Evolutionary conservation across 2,329 filamentous ascomycete genomes (phyloP).

Genomic region (Aspergillus tubingensis): DNA sequence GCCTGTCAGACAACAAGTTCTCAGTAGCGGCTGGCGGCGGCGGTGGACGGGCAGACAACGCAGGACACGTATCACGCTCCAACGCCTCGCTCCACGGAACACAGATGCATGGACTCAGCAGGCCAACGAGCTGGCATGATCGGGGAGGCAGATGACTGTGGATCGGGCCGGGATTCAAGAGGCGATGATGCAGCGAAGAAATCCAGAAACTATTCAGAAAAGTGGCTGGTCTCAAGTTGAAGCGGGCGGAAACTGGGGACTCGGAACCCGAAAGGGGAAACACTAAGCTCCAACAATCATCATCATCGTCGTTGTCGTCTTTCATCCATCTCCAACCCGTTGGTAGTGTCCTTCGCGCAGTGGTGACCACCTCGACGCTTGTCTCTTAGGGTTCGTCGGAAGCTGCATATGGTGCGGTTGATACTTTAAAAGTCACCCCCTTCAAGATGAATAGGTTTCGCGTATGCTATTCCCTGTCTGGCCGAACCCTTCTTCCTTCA

Average conservation of each 20-base stretch:
- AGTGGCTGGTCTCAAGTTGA: not conserved
- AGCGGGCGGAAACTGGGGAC: not conserved
- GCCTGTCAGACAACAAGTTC: constrained; percentile 10
- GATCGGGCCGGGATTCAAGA: not conserved
- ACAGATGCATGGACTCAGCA: constrained; percentile 19
- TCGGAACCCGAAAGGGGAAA: not conserved
- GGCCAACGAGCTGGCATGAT: constrained; percentile 22
- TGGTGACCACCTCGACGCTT: not conserved
- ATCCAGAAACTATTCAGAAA: not conserved
- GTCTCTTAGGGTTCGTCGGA: not conserved
- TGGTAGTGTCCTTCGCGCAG: not conserved
- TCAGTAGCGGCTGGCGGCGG: not conserved
- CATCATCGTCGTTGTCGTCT: not conserved
- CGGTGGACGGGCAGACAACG: not conserved
- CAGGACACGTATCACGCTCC: constrained; percentile 20
- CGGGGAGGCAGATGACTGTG: constrained; percentile 15
- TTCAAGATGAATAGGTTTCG: constrained; percentile 36
- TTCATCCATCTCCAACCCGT: not conserved
- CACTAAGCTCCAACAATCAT: not conserved
- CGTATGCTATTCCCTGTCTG: constrained; percentile 26
- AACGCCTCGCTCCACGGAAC: constrained; percentile 16
- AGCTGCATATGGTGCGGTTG: too few species aligned
- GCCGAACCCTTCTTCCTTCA: not conserved
- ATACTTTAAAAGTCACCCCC: not conserved
- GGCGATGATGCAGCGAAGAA: not conserved